phyloP scores from a whole-genome alignment of 2,329 filamentous ascomycete species.

The Beauveria asiatica region DNA sequence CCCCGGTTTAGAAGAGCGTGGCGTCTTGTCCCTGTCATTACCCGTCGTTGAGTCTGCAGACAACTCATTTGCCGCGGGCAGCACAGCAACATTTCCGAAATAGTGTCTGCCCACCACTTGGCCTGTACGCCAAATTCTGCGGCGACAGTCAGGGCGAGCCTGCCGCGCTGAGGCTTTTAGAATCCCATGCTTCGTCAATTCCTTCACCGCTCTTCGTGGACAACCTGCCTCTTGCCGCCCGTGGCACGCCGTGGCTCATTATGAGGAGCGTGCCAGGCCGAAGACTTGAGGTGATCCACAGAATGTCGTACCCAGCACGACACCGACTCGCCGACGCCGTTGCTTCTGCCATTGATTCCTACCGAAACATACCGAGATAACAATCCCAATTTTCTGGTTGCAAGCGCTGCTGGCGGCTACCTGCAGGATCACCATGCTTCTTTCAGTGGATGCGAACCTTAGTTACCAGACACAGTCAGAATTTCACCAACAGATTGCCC shows the following conservation, averaged over 20 bases:
- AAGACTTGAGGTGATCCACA: slow-evolving; percentile 12
- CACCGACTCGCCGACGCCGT: slow-evolving; percentile 1
- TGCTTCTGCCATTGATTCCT: neutral
- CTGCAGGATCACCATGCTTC: slow-evolving; percentile 20
- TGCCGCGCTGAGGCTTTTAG: neutral
- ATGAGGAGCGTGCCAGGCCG: neutral
- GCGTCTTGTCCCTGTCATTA: neutral
- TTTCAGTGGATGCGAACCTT: slow-evolving; percentile 18
- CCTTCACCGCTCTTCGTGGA: neutral
- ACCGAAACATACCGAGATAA: slow-evolving; percentile 5
- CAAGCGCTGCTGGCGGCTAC: slow-evolving; percentile 22
- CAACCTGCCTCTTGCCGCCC: neutral
- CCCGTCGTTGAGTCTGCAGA: neutral
- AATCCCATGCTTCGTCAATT: neutral
- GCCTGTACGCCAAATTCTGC: slow-evolving; percentile 4
- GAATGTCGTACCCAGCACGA: neutral
- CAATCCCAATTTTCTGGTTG: slow-evolving; percentile 22
- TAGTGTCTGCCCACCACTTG: neutral
- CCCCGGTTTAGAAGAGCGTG: neutral
- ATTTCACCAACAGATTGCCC: slow-evolving; percentile 21
- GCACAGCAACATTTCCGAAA: neutral
- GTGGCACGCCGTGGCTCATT: neutral
- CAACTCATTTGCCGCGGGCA: slow-evolving; percentile 1
- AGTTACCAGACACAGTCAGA: slow-evolving; percentile 22
- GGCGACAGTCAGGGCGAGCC: neutral